These are phyloP conservation scores for Ceratorhiza oryzae-sativae DNA, from an alignment of 1,284 basidiomycete species.

Conservation along the genomic window DNA sequence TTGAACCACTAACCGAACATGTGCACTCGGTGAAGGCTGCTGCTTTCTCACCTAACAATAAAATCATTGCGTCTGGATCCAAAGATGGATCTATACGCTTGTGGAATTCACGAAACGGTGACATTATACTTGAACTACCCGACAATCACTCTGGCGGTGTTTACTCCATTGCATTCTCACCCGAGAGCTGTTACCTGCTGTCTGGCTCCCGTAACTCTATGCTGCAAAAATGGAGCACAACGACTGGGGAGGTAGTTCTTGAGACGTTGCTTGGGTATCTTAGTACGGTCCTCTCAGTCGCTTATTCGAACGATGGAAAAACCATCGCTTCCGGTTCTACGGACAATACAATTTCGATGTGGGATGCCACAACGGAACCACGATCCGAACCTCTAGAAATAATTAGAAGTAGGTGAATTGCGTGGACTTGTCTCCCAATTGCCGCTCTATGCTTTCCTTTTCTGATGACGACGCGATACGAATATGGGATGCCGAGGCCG, in stretches of 20 bases:
- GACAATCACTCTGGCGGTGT: conserved; percentile 31
- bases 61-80: conserved; percentile 20
- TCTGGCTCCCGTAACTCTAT: conserved; percentile 37
- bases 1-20: not conserved
- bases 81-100: conserved; percentile 30
- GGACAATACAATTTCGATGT: conserved; percentile 20
- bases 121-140: not conserved
- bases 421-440: conserved; percentile 27
- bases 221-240: conserved; percentile 37
- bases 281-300: not conserved
- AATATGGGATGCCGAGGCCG: conserved; percentile 20
- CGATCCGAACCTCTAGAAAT: not conserved
- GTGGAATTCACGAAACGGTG: conserved; percentile 29
- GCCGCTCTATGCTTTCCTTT: conserved; percentile 4
- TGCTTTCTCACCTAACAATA: conserved; percentile 23
- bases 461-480: conserved; percentile 15
- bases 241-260: not conserved
- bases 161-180: not conserved
- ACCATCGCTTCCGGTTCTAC: not conserved
- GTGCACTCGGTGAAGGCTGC: not conserved
- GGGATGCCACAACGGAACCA: conserved; percentile 18
- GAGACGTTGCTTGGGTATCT: not conserved
- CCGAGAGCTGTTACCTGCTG: conserved; percentile 10
- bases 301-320: conserved; percentile 15
- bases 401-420: too few relatives aligned